A percentile compares a stretch with the other conserved stretches of the same genome.
Evolutionary conservation across 1,139 yeast species (phyloP).

Genomic region (Arxiozyma telluris): DNA sequence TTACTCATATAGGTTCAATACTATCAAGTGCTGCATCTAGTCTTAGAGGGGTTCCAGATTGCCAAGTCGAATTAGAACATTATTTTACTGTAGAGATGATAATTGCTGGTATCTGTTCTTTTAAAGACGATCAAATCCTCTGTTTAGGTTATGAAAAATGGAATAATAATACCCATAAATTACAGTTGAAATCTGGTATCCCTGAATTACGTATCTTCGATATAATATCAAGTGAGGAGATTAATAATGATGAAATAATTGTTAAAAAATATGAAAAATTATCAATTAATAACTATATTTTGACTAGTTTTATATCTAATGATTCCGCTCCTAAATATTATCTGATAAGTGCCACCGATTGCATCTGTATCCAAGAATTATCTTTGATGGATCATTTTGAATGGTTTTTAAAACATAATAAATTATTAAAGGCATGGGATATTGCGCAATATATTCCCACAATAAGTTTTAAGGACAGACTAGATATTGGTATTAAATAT

Average conservation of each 20-base stretch:
- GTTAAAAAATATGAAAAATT: constrained; percentile 49
- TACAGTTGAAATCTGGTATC: constrained; percentile 28
- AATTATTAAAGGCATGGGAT: constrained; percentile 66
- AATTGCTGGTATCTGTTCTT: constrained; percentile 71
- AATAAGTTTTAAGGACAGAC: constrained; percentile 41
- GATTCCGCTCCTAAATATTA: constrained; percentile 41
- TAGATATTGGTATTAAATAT: constrained; percentile 55
- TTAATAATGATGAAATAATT: constrained; percentile 76
- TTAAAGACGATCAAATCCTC: constrained; percentile 57
- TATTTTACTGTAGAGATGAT: constrained; percentile 38
- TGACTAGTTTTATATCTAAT: constrained; percentile 42
- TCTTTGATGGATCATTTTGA: constrained; percentile 57
- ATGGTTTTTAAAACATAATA: constrained; percentile 57
- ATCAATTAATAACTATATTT: constrained; percentile 72
- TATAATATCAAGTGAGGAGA: constrained; percentile 58
- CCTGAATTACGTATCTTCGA: constrained; percentile 73
- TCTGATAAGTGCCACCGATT: constrained; percentile 74
- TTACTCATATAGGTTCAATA: constrained; percentile 28
- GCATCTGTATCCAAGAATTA: constrained; percentile 63
- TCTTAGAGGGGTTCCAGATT: constrained; percentile 48
- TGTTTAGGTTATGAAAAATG: constrained; percentile 41
- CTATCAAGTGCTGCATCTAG: constrained; percentile 66
- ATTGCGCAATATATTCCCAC: constrained; percentile 46
- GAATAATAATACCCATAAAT: constrained; percentile 22
- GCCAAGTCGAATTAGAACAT: constrained; percentile 46